Percentiles rank a stretch among this genome's conserved stretches.
phyloP scores from a whole-genome alignment of 768 basidiomycete species.

The Mycena vitilis region DNA sequence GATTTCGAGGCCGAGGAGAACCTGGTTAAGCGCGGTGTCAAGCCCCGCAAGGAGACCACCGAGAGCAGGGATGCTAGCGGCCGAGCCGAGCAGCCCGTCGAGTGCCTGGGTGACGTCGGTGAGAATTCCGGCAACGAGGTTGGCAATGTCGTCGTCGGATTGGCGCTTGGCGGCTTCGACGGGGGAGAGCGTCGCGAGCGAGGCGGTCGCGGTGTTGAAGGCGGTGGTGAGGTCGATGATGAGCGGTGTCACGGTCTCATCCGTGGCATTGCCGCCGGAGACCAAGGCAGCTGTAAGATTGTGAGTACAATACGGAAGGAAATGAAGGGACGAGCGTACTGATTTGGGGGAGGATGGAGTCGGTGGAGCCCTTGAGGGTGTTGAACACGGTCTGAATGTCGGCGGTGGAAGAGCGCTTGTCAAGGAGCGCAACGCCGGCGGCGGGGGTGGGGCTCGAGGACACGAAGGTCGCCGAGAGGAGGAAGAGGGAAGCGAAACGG shows the following conservation, averaged over 20 bases:
- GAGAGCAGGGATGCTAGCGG: slow-evolving; percentile 39
- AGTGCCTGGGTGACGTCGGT: slow-evolving; percentile 40
- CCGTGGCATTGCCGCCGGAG: slow-evolving; percentile 34
- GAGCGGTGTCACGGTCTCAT: slow-evolving; percentile 37
- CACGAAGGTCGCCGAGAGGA: slow-evolving; percentile 30
- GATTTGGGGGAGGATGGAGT: slow-evolving; percentile 40
- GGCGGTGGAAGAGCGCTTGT: slow-evolving; percentile 34
- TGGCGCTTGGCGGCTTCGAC: slow-evolving; percentile 37
- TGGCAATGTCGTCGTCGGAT: slow-evolving; percentile 41
- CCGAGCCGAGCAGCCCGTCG: slow-evolving; percentile 36
- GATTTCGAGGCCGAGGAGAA: slow-evolving; percentile 41
- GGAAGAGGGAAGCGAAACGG: slow-evolving; percentile 28
- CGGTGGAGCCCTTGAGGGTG: slow-evolving; percentile 36
- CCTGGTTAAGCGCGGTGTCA: slow-evolving; percentile 41
- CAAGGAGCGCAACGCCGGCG: slow-evolving; percentile 11
- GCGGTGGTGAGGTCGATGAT: slow-evolving; percentile 38
- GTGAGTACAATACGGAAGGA: background rate
- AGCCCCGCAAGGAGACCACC: slow-evolving; percentile 38
- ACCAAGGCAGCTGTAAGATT: slow-evolving; percentile 24
- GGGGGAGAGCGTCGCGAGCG: slow-evolving; percentile 35
- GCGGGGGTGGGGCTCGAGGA: slow-evolving; percentile 24
- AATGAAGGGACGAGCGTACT: slow-evolving; percentile 18
- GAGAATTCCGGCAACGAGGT: slow-evolving; percentile 41
- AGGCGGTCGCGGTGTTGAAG: slow-evolving; percentile 38
- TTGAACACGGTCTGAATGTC: slow-evolving; percentile 38